phyloP scores from a whole-genome alignment of 129 eudicot species.

The Calendula officinalis region DNA sequence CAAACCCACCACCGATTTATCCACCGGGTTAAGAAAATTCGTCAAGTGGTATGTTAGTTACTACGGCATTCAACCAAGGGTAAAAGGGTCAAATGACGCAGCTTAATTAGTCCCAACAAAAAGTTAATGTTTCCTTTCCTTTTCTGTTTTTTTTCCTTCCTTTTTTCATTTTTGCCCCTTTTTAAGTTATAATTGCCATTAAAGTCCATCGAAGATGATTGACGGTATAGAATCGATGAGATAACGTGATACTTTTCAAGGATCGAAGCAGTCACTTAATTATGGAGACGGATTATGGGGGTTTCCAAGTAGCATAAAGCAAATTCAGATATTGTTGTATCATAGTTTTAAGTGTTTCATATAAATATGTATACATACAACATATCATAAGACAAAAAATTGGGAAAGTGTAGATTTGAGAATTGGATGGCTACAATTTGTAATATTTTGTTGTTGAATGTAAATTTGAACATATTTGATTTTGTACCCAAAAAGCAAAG shows the following conservation, averaged over 20 bases:
- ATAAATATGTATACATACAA: conserved; percentile 31
- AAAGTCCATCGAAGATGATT: background rate
- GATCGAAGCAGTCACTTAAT: conserved; percentile 4
- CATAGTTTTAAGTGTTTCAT: conserved; percentile 33
- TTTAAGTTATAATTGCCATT: conserved; percentile 25
- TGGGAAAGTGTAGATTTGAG: conserved; percentile 38
- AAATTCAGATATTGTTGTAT: conserved; percentile 31
- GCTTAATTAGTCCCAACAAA: conserved; percentile 3
- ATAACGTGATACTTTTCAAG: background rate
- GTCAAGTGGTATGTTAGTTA: conserved; percentile 77
- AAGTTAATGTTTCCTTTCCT: conserved; percentile 18
- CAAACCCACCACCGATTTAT: conserved; percentile 71
- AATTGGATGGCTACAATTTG: conserved; percentile 25
- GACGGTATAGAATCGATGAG: background rate
- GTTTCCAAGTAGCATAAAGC: background rate
- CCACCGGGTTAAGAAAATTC: conserved; percentile 70
- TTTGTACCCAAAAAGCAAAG: conserved; percentile 37
- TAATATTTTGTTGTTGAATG: conserved; percentile 35
- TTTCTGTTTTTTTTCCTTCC: conserved; percentile 15
- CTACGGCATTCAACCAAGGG: conserved; percentile 66
- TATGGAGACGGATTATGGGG: background rate
- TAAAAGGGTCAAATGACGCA: conserved; percentile 42
- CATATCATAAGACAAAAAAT: conserved; percentile 31
- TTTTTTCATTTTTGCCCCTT: conserved; percentile 14
- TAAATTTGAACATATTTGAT: conserved; percentile 35